phyloP scores from a whole-genome alignment of 495 filamentous ascomycete genomes.

The Chaetomium cochliodes region DNA sequence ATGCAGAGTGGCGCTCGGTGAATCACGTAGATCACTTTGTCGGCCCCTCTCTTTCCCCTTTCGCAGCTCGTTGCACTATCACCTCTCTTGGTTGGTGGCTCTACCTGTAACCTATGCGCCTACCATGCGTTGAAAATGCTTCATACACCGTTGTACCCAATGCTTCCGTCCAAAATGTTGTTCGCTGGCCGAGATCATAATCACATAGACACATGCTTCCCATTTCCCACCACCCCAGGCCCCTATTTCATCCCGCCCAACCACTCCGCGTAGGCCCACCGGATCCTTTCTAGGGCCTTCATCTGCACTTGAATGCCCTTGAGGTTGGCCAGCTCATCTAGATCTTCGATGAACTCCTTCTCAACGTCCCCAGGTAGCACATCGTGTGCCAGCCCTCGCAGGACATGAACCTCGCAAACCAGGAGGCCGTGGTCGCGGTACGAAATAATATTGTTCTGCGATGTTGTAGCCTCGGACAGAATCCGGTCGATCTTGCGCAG shows the following conservation, averaged over 20 bases:
- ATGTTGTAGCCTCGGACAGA: conserved; percentile 62
- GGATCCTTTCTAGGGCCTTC: conserved; percentile 73
- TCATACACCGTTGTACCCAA: not conserved
- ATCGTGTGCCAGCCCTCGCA: conserved; percentile 62
- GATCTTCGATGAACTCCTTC: conserved; percentile 80
- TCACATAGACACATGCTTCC: not conserved
- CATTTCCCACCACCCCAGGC: not conserved
- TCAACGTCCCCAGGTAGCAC: conserved; percentile 68
- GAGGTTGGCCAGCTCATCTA: conserved; percentile 77
- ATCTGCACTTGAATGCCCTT: conserved; percentile 71
- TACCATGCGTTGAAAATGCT: not conserved
- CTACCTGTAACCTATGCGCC: not conserved
- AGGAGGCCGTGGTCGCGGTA: conserved; percentile 91
- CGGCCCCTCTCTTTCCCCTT: too few relatives aligned
- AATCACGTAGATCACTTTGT: not conserved
- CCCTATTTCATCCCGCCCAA: conserved; percentile 39
- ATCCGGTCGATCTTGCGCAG: conserved; percentile 85
- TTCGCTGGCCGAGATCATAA: not conserved
- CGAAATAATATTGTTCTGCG: conserved; percentile 63
- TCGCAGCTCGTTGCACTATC: not conserved
- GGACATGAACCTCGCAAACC: conserved; percentile 79
- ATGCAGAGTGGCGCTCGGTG: too few relatives aligned
- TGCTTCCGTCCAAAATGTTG: not conserved
- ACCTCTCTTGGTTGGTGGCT: not conserved
- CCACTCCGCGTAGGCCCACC: conserved; percentile 85